Evolutionary conservation across 495 filamentous ascomycete species (phyloP).

Genomic region (Penicillium parvum): DNA sequence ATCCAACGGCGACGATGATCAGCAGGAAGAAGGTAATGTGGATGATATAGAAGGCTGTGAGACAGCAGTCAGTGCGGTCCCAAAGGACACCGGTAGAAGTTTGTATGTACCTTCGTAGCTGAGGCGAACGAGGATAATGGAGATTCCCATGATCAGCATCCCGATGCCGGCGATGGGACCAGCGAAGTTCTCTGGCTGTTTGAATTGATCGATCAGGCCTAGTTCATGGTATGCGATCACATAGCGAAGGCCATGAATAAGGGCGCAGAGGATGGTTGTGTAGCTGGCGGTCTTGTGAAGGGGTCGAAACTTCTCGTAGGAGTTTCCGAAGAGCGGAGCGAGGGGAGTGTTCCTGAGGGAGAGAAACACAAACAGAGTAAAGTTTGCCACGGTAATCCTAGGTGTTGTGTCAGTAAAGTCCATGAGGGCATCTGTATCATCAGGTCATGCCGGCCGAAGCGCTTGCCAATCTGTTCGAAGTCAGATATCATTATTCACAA

Average conservation of each 20-base stretch:
- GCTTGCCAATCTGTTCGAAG: conserved; percentile 10
- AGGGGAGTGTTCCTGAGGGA: conserved; percentile 58
- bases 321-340: conserved; percentile 51
- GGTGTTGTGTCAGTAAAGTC: not conserved
- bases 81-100: not conserved
- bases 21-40: conserved; percentile 51
- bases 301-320: conserved; percentile 57
- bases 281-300: conserved; percentile 57
- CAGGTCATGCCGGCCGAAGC: conserved; percentile 12
- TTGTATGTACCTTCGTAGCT: conserved; percentile 42
- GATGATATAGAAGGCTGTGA: conserved; percentile 48
- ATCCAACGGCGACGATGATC: conserved; percentile 44
- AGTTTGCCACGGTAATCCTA: conserved; percentile 53
- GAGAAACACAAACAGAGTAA: conserved; percentile 53
- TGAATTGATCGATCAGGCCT: conserved; percentile 21
- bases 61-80: not conserved
- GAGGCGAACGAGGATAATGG: conserved; percentile 31
- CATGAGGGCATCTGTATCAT: not conserved
- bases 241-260: conserved; percentile 45
- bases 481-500: not conserved
- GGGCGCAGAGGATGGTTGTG: conserved; percentile 40
- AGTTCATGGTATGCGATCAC: conserved; percentile 24
- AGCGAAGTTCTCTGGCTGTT: conserved; percentile 34
- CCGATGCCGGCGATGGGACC: conserved; percentile 49
- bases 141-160: conserved; percentile 36